Percentiles rank a stretch among this genome's conserved stretches.
Evolutionary conservation across 2,329 filamentous ascomycete genomes (phyloP).

Genomic region (Trichoderma endophyticum): DNA sequence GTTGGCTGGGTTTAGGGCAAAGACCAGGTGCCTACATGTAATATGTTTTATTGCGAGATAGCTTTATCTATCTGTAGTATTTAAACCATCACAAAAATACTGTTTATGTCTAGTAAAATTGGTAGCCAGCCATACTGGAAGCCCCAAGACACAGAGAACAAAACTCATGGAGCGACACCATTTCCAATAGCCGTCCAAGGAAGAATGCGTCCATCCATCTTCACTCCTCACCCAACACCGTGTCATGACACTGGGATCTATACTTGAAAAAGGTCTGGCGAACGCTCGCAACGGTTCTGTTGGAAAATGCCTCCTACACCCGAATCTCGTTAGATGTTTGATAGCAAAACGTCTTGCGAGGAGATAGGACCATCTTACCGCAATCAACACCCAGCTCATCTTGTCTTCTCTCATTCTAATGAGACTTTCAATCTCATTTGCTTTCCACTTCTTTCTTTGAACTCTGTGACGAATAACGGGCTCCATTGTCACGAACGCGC

Average conservation of each 20-base stretch:
- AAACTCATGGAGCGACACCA: background rate
- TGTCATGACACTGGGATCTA: background rate
- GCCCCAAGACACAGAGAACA: background rate
- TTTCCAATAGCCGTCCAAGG: background rate
- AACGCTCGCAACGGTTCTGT: background rate
- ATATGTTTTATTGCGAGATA: background rate
- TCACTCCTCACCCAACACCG: background rate
- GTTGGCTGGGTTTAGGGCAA: background rate
- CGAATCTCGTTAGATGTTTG: background rate
- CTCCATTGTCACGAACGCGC: background rate
- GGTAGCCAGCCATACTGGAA: background rate
- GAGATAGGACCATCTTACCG: background rate
- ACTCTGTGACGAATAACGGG: rapidly evolving
- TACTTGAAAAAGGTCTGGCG: background rate
- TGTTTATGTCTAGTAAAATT: background rate
- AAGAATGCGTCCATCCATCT: background rate
- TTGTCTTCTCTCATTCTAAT: background rate
- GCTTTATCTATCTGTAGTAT: background rate
- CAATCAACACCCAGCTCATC: background rate
- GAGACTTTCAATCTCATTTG: background rate
- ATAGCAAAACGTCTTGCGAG: background rate
- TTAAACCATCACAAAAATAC: background rate
- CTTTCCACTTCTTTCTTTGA: background rate
- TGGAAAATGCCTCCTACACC: background rate
- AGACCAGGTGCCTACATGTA: background rate